Evolutionary conservation across 139 green algal genomes (phyloP).

Genomic region (Mesotaenium endlicherianum): DNA sequence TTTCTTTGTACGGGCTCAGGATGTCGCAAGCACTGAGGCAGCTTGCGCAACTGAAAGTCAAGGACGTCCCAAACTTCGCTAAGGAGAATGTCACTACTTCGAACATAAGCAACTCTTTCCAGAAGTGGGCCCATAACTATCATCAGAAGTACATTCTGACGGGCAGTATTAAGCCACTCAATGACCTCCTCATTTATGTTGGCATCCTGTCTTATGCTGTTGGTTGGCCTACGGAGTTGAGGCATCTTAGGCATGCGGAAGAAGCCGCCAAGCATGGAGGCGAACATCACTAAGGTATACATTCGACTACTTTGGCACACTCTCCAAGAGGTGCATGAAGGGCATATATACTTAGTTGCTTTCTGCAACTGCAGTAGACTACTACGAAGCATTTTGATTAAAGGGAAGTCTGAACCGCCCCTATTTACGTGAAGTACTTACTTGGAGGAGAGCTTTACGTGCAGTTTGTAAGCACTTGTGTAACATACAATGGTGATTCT

Average conservation of each 20-base stretch:
- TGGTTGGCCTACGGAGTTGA: constrained; percentile 32
- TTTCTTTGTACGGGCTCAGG: too few relatives aligned
- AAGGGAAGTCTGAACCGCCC: too few relatives aligned
- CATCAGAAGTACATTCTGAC: constrained; percentile 48
- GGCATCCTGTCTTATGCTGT: constrained; percentile 34
- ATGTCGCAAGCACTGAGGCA: too few relatives aligned
- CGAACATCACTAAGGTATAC: constrained; percentile 38
- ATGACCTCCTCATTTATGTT: constrained; percentile 30
- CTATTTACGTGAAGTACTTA: too few relatives aligned
- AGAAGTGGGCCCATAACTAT: constrained; percentile 19
- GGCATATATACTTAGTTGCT: too few relatives aligned
- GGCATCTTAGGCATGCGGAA: constrained; percentile 36
- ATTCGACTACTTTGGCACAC: too few relatives aligned
- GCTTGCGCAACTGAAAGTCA: constrained; percentile 23
- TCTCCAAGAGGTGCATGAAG: too few relatives aligned
- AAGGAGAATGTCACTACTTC: constrained; percentile 16
- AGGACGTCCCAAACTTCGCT: constrained; percentile 31
- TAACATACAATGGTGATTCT: too few relatives aligned
- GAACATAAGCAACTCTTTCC: constrained; percentile 9
- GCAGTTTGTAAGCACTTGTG: too few relatives aligned
- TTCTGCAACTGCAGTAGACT: too few relatives aligned
- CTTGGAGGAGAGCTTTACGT: too few relatives aligned
- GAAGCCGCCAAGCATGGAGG: constrained; percentile 35
- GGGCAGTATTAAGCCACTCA: constrained; percentile 19
- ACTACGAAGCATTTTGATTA: too few relatives aligned